Evolutionary conservation across 352 stramenopile species (phyloP).

Genomic region (Phytophthora capsici): DNA sequence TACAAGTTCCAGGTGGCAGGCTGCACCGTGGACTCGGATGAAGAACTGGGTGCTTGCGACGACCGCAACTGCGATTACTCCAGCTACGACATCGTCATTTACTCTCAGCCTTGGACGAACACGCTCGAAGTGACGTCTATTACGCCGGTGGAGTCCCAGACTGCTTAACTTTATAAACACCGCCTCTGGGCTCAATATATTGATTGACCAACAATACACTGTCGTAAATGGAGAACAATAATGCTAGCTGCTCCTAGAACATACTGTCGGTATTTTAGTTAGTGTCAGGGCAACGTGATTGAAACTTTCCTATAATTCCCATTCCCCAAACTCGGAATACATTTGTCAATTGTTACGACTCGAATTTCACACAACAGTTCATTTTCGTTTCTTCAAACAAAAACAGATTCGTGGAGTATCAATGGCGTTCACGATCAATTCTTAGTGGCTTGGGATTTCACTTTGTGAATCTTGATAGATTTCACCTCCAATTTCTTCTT

Average conservation of each 20-base stretch:
- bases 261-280: no score
- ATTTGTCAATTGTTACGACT: no score
- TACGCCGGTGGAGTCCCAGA: conserved; percentile 27
- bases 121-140: conserved; percentile 52
- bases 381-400: no score
- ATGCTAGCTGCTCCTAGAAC: no score
- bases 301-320: no score
- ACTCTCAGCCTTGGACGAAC: conserved; percentile 44
- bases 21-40: conserved; percentile 42
- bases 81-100: conserved; percentile 48
- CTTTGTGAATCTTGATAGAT: conserved; percentile 4
- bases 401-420: no score
- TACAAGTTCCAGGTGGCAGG: conserved; percentile 65
- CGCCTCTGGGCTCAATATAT: conserved; percentile 14
- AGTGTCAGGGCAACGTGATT: no score
- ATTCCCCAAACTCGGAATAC: no score
- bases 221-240: no score
- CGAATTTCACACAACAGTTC: no score
- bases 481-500: conserved; percentile 9
- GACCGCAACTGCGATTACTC: conserved; percentile 47
- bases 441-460: neutral
- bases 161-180: conserved; percentile 28
- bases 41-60: conserved; percentile 48
- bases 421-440: neutral
- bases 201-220: conserved; percentile 5